phyloP scores from a whole-genome alignment of 2,329 filamentous ascomycete genomes.

The Hymenoscyphus albidus region DNA sequence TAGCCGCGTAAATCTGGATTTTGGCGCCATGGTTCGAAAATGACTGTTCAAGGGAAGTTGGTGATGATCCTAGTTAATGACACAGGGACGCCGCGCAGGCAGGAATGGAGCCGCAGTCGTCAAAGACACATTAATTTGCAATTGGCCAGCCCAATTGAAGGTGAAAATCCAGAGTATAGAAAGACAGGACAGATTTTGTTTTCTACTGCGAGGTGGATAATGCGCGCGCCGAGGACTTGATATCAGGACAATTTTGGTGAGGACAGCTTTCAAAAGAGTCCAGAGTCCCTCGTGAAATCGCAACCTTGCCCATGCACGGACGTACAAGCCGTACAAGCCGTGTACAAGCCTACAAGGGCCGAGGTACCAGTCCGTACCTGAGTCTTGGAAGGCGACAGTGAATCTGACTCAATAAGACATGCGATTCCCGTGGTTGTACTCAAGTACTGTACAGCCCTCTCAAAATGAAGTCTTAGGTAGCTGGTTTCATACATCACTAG shows the following conservation, averaged over 20 bases:
- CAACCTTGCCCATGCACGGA: background rate
- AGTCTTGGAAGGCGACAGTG: no score
- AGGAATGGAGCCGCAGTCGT: slow-evolving; percentile 8
- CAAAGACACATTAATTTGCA: slow-evolving; percentile 28
- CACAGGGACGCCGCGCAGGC: background rate
- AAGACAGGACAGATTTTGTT: background rate
- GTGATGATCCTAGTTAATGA: slow-evolving; percentile 2
- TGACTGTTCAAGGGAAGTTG: background rate
- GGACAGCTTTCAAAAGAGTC: slow-evolving; percentile 5
- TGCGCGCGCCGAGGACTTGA: background rate
- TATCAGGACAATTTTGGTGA: background rate
- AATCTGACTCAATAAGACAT: no score
- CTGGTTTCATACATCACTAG: no score
- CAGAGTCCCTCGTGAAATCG: background rate
- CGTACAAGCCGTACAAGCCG: background rate
- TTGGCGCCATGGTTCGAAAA: slow-evolving; percentile 66
- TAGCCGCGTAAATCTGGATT: slow-evolving; percentile 92
- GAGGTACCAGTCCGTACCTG: no score
- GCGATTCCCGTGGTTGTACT: no score
- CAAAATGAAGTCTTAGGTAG: no score
- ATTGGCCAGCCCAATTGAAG: slow-evolving; percentile 15
- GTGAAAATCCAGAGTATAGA: background rate
- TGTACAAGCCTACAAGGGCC: no score
- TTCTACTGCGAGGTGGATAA: background rate
- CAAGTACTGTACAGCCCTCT: no score